Evolutionary conservation across 1,284 basidiomycete species (phyloP).

Genomic region (Papiliotrema nemorosa): DNA sequence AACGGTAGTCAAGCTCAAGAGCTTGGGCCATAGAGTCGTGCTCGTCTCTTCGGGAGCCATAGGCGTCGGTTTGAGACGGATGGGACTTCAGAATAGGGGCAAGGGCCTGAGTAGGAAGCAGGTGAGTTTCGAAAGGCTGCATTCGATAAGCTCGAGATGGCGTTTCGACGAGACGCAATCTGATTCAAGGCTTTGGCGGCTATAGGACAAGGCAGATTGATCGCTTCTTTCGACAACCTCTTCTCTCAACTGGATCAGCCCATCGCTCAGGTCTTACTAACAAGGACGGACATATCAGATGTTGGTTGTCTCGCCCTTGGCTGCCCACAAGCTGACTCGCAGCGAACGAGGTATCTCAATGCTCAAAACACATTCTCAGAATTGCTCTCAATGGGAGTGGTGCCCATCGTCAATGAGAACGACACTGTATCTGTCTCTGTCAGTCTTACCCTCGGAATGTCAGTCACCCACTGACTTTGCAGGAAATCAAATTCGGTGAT

Average conservation of each 20-base stretch:
- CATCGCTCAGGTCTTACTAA: constrained; percentile 91
- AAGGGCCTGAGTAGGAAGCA: constrained; percentile 88
- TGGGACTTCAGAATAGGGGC: constrained; percentile 75
- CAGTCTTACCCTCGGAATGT: constrained; percentile 43
- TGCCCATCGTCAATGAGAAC: constrained; percentile 95
- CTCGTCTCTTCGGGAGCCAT: constrained; percentile 96
- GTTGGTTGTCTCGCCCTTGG: constrained; percentile 53
- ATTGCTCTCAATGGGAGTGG: constrained; percentile 80
- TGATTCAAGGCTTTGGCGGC: constrained; percentile 77
- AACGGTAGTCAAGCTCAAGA: constrained; percentile 74
- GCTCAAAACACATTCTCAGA: constrained; percentile 90
- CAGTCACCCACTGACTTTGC: constrained; percentile 2
- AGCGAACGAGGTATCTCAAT: constrained; percentile 90
- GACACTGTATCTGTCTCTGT: constrained; percentile 93
- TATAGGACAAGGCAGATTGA: constrained; percentile 92
- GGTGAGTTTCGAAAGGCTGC: constrained; percentile 48
- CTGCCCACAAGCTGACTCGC: background rate
- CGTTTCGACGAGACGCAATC: background rate
- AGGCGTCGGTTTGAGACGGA: constrained; percentile 86
- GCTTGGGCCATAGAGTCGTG: constrained; percentile 85
- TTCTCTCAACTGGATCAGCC: constrained; percentile 91
- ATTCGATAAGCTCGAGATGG: too few relatives aligned
- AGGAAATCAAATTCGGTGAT: constrained; percentile 99
- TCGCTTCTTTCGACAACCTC: constrained; percentile 94
- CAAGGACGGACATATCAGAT: constrained; percentile 93